Base-by-base conservation (phyloP, 2,329 filamentous ascomycete genomes). In the Ascochyta lentis region DNA sequence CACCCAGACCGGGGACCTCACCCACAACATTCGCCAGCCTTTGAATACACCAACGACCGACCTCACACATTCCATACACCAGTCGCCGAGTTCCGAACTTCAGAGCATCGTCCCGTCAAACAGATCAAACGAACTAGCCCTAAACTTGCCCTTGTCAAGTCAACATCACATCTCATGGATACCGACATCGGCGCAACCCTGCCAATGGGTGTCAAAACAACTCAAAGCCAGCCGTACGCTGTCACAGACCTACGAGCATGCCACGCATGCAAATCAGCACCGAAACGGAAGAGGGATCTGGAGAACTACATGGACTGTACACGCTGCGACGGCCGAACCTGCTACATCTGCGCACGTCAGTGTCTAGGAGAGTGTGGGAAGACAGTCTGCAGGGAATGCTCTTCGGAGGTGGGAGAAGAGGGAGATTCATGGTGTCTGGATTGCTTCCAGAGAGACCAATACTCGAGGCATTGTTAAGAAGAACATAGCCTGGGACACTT, bases 361-460 rank as follows among this genome's bases (percentile, higher is more conserved):
- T 91, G 88, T 63, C 76, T 82, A 12, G 83, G 84, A 2, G 65
- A 56, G 15, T 76, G 76, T 35, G 76, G 78, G 8, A 75, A 79
- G 31, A 81, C 84, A 63, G 78, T 90, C 3, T 91, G 88, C 69
- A 89, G 87, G 67, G 80, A 82, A 16, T 91, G 88, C 73, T 90
- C 87, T 68, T 81, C 89, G 3, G 88, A 91, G 69, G 80, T 79
- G 23, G 87, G 87, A 0, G 66, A 76, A 19, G 83, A 89, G 49
- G 88, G 88, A 24, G 86, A 90, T 43, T 82, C 89, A 5, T 83
- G 86, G 55, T 91, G 88, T 65, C 73, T 89, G 43, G 86, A 86
- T 1, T 90, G 88, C 61, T 76, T 71, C 47, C 60, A 64, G 13
- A 56, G 61, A 15, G 60, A 55, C 3, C 53, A 55, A 13, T 55